A percentile compares a stretch with the other conserved stretches of the same genome.
Conservation (phyloP, 495 filamentous ascomycete species). For the Endocarpon pusillum region DNA sequence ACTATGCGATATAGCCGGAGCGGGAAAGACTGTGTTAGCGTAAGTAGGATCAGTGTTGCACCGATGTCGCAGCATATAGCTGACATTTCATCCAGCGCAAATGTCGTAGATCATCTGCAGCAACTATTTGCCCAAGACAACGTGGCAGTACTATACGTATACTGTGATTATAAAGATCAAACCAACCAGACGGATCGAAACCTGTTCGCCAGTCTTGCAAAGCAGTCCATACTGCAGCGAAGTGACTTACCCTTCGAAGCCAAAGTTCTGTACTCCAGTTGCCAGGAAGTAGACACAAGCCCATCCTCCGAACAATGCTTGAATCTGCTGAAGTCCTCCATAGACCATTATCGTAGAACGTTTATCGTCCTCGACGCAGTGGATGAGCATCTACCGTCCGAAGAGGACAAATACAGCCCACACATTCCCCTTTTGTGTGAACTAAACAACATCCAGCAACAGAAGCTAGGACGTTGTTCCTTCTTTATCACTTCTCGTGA, state of each 20-base stretch:
- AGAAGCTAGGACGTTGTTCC: too few species aligned
- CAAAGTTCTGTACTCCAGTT: slow-evolving; percentile 13
- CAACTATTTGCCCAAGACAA: too few species aligned
- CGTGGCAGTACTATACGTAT: slow-evolving; percentile 27
- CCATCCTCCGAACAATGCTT: slow-evolving; percentile 18
- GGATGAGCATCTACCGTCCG: slow-evolving; percentile 11
- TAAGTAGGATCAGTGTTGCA: too few species aligned
- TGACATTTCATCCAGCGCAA: too few species aligned
- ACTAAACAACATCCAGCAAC: too few species aligned
- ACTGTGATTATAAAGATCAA: slow-evolving; percentile 20
- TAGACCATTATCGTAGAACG: slow-evolving; percentile 9
- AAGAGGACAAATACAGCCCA: too few species aligned
- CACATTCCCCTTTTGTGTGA: too few species aligned
- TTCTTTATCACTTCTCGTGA: too few species aligned
- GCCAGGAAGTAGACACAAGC: slow-evolving; percentile 7
- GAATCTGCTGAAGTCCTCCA: slow-evolving; percentile 12
- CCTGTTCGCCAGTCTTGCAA: slow-evolving; percentile 20
- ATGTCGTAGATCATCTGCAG: too few species aligned
- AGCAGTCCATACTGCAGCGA: slow-evolving; percentile 12
- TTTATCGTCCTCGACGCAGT: slow-evolving; percentile 28
- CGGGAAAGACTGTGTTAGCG: too few species aligned
- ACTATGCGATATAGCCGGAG: too few species aligned
- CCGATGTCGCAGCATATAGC: too few species aligned
- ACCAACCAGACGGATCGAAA: slow-evolving; percentile 15
- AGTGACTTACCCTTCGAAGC: slow-evolving; percentile 11